phyloP scores from a whole-genome alignment of 768 basidiomycete species.

The Amanita exitialis region DNA sequence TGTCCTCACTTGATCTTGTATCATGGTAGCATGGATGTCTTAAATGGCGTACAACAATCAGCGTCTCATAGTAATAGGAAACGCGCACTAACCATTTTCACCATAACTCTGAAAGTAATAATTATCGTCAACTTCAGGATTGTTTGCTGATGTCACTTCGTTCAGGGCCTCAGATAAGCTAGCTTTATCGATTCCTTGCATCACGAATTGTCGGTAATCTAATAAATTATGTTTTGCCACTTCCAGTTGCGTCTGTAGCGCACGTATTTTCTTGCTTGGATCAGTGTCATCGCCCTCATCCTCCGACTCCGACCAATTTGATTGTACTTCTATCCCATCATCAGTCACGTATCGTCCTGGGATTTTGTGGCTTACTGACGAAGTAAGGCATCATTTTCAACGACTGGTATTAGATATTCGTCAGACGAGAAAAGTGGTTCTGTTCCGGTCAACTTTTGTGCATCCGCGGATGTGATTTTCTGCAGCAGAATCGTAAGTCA shows the following conservation, averaged over 20 bases:
- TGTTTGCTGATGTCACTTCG: slow-evolving; percentile 20
- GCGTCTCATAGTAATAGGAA: not conserved
- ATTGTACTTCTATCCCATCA: not conserved
- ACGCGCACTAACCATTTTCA: slow-evolving; percentile 55
- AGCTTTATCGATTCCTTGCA: slow-evolving; percentile 38
- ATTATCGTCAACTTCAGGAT: slow-evolving; percentile 63
- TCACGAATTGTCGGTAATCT: slow-evolving; percentile 52
- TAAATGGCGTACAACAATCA: slow-evolving; percentile 4
- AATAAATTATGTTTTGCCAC: slow-evolving; percentile 47
- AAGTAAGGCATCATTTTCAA: slow-evolving; percentile 84
- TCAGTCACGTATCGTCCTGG: not conserved
- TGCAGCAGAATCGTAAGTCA: slow-evolving; percentile 18
- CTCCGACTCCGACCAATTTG: slow-evolving; percentile 42
- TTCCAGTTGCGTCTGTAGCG: slow-evolving; percentile 54
- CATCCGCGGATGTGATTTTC: slow-evolving; percentile 40
- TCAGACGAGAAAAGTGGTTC: slow-evolving; percentile 67
- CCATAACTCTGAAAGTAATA: slow-evolving; percentile 92
- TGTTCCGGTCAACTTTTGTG: slow-evolving; percentile 37
- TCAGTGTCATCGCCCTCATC: slow-evolving; percentile 34
- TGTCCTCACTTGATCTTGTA: slow-evolving; percentile 90
- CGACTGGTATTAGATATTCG: slow-evolving; percentile 67
- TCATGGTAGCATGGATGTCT: slow-evolving; percentile 97
- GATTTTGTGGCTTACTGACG: slow-evolving; percentile 39
- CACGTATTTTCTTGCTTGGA: slow-evolving; percentile 35
- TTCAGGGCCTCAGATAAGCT: slow-evolving; percentile 31